These are phyloP conservation scores for Ascochyta viciae-villosae DNA, from an alignment of 2,329 filamentous ascomycete species.

Conservation along the genomic window DNA sequence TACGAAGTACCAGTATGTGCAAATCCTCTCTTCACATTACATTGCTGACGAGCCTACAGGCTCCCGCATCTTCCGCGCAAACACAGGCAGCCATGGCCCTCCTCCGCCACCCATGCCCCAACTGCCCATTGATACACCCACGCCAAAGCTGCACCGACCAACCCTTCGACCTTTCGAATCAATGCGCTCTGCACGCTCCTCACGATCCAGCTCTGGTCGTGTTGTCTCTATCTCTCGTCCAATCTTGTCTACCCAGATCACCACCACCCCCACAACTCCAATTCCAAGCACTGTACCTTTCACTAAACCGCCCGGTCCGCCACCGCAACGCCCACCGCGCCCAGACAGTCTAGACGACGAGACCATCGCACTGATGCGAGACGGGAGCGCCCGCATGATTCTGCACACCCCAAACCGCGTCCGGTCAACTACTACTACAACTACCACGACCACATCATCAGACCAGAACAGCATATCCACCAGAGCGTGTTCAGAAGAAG, in stretches of 20 bases:
- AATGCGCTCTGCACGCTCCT: slow-evolving; percentile 11
- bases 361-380: slow-evolving; percentile 24
- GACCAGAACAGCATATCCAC: slow-evolving; percentile 6
- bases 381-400: slow-evolving; percentile 22
- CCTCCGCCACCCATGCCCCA: slow-evolving; percentile 27
- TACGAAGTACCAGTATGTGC: slow-evolving; percentile 24
- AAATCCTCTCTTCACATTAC: neutral
- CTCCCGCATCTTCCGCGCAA: slow-evolving; percentile 23
- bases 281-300: slow-evolving; percentile 17
- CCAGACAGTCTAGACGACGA: slow-evolving; percentile 26
- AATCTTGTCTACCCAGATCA: neutral
- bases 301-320: slow-evolving; percentile 18
- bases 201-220: neutral
- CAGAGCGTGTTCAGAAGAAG: slow-evolving; percentile 12
- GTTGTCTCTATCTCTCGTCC: slow-evolving; percentile 25
- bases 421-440: slow-evolving; percentile 18
- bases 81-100: neutral
- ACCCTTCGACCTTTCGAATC: slow-evolving; percentile 1
- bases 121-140: slow-evolving; percentile 14
- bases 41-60: slow-evolving; percentile 12
- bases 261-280: neutral
- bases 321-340: slow-evolving; percentile 24
- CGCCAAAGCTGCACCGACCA: slow-evolving; percentile 7
- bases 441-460: neutral
- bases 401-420: slow-evolving; percentile 9